Evolutionary conservation across 768 basidiomycete genomes (phyloP).

Genomic region (Collybia mongolica): DNA sequence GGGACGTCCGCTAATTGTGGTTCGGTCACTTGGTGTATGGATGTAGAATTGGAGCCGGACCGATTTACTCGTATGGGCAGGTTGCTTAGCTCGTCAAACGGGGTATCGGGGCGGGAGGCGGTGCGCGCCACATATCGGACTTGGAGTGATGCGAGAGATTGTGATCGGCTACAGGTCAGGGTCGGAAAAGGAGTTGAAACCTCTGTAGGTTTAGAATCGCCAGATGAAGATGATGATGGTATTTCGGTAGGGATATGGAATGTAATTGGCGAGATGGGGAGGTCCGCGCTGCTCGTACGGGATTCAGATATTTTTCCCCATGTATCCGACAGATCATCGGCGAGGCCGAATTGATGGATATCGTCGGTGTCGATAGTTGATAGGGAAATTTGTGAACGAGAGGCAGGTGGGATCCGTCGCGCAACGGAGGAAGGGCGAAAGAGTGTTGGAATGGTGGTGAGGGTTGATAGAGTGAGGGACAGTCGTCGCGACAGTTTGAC

Average conservation of each 20-base stretch:
- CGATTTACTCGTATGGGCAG: conserved; percentile 12
- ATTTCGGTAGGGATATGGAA: conserved; percentile 16
- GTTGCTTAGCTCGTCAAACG: neutral
- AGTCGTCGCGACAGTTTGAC: neutral
- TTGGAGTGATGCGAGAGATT: conserved; percentile 14
- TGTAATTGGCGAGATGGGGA: conserved; percentile 27
- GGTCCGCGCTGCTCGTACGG: conserved; percentile 8
- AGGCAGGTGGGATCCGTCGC: neutral
- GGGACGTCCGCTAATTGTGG: neutral
- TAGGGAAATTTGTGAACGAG: conserved; percentile 11
- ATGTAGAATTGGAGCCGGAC: conserved; percentile 4
- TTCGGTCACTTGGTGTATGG: neutral
- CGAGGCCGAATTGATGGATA: conserved; percentile 18
- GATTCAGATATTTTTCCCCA: conserved; percentile 15
- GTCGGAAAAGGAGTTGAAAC: conserved; percentile 15
- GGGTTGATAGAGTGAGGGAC: conserved; percentile 7
- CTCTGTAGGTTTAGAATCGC: conserved; percentile 12
- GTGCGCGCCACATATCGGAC: conserved; percentile 3
- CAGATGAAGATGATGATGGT: neutral
- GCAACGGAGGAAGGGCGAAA: conserved; percentile 3
- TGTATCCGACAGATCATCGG: conserved; percentile 19
- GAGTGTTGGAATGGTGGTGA: neutral
- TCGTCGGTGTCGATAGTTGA: conserved; percentile 19
- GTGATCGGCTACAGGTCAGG: conserved; percentile 18
- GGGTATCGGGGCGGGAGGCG: conserved; percentile 1